These are phyloP conservation scores for Raffaelea albimanens DNA, from an alignment of 2,329 filamentous ascomycete species.

Conservation along the genomic window DNA sequence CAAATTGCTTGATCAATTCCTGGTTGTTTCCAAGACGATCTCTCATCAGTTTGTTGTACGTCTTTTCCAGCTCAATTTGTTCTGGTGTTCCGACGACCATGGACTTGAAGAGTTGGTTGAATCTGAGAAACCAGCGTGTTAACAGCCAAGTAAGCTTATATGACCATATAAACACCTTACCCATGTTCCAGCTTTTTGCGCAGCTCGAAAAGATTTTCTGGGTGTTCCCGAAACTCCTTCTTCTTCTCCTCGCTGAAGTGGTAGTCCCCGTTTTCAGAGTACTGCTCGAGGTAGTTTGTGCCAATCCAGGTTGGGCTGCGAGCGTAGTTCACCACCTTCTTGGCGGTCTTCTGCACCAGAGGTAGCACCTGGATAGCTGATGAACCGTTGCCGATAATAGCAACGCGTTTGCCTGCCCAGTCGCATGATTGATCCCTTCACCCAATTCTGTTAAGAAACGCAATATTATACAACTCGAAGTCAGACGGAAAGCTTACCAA, in stretches of 20 bases:
- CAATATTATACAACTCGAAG: neutral
- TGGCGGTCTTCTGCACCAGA: neutral
- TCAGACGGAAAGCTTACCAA: neutral
- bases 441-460: no score
- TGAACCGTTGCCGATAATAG: neutral
- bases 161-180: neutral
- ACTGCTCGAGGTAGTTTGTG: neutral
- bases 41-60: neutral
- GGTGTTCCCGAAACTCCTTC: neutral
- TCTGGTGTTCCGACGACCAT: neutral
- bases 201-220: neutral
- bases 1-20: neutral
- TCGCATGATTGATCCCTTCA: neutral
- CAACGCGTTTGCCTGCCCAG: neutral
- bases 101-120: neutral
- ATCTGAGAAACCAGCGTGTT: no score
- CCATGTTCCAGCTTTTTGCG: neutral
- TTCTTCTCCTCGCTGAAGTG: neutral
- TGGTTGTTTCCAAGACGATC: neutral
- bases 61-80: neutral
- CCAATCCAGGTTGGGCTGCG: neutral
- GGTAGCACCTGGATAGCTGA: neutral
- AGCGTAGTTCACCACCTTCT: neutral
- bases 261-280: neutral
- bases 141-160: no score